A percentile compares a stretch with the other conserved stretches of the same genome.
phyloP scores from a whole-genome alignment of 2,329 filamentous ascomycete species.

The Xenosphaeropsis pyriputrescens region DNA sequence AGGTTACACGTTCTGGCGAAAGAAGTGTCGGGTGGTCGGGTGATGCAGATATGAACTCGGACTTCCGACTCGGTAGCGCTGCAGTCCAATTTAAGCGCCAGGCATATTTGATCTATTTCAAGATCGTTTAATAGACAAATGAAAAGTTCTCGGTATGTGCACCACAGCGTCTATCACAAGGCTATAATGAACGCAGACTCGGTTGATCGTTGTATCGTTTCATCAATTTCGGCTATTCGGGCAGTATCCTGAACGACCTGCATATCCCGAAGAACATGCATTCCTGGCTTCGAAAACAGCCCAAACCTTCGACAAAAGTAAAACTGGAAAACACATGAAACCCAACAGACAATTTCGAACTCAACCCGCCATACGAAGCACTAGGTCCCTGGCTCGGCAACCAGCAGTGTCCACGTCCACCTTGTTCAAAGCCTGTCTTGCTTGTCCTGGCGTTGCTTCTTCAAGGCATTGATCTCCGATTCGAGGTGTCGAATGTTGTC shows the following conservation, averaged over 20 bases:
- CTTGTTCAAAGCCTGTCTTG: constrained; percentile 4
- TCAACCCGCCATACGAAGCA: too few species aligned
- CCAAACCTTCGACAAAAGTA: background rate
- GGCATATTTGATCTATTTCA: background rate
- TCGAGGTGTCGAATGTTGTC: constrained; percentile 53
- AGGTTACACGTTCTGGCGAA: too few species aligned
- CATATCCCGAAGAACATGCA: background rate
- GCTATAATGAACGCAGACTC: background rate
- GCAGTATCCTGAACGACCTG: background rate
- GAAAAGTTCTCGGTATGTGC: background rate
- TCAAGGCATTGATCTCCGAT: constrained; percentile 39
- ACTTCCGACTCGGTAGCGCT: background rate
- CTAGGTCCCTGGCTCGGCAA: too few species aligned
- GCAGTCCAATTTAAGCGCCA: background rate
- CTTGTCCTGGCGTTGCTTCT: constrained; percentile 21
- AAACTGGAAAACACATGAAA: too few species aligned
- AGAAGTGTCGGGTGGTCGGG: too few species aligned
- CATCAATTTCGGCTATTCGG: background rate
- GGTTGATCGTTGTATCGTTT: background rate
- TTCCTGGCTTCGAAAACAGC: background rate
- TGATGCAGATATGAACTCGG: too few species aligned
- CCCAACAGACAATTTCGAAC: too few species aligned
- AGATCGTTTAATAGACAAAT: background rate
- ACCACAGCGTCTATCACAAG: background rate
- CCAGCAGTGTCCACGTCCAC: background rate